Evolutionary conservation across 164 flowering plant genomes (phyloP).

Genomic region (Chloranthus sessilifolius): DNA sequence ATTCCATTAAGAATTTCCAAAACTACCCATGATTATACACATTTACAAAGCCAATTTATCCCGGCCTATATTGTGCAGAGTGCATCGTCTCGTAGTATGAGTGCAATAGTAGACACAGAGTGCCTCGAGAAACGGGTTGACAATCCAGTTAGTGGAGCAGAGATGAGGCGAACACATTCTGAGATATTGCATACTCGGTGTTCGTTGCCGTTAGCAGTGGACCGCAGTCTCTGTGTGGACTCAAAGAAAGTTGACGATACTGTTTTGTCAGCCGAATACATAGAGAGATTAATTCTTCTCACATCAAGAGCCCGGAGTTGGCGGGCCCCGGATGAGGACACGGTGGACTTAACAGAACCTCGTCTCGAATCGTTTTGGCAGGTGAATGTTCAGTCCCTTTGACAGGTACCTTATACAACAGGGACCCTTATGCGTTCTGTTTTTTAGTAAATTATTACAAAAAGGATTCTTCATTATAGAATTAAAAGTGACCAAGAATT

Average conservation of each 20-base stretch:
- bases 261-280: constrained; percentile 31
- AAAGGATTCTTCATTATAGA: no score
- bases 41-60: no score
- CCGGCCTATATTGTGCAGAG: constrained; percentile 34
- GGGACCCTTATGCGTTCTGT: no score
- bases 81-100: constrained; percentile 17
- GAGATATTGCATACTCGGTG: constrained; percentile 24
- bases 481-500: no score
- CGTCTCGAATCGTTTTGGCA: constrained; percentile 73
- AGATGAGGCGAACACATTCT: constrained; percentile 21
- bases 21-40: no score
- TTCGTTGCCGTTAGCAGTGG: constrained; percentile 33
- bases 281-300: constrained; percentile 46
- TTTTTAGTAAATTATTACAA: no score
- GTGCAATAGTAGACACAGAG: constrained; percentile 15
- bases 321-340: constrained; percentile 45
- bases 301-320: constrained; percentile 43
- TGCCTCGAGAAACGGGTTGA: constrained; percentile 11
- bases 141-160: constrained; percentile 22
- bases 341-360: constrained; percentile 83
- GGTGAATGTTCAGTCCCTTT: constrained; percentile 31
- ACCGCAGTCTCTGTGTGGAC: constrained; percentile 16
- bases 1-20: no score
- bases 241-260: constrained; percentile 17
- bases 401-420: no score